phyloP scores from a whole-genome alignment of 306 rosid species.

The Cicer yamashitae region DNA sequence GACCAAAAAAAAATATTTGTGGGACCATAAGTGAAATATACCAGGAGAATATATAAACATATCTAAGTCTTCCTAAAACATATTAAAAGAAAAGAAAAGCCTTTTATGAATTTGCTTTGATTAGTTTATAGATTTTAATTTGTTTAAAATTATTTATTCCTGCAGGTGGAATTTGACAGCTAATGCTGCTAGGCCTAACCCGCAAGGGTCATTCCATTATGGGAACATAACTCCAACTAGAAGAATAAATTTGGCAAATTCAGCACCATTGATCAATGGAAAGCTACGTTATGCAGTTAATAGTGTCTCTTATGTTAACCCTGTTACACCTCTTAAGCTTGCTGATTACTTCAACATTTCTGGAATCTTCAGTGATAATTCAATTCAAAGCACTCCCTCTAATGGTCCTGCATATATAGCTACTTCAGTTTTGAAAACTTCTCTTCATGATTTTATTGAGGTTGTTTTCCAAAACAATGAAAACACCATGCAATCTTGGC shows the following conservation, averaged over 20 bases:
- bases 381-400: constrained; percentile 70
- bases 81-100: not conserved
- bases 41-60: too few relatives aligned
- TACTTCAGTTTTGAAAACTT: constrained; percentile 63
- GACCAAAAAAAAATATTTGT: too few relatives aligned
- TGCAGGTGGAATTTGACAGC: constrained; percentile 97
- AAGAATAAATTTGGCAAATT: constrained; percentile 69
- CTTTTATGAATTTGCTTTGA: not conserved
- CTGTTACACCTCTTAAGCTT: constrained; percentile 94
- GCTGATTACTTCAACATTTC: constrained; percentile 95
- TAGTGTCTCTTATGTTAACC: constrained; percentile 69
- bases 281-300: constrained; percentile 83
- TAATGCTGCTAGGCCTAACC: constrained; percentile 98
- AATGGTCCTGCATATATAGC: constrained; percentile 60
- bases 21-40: too few relatives aligned
- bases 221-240: constrained; percentile 72
- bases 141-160: constrained; percentile 28
- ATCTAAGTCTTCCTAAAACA: not conserved
- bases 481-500: constrained; percentile 80
- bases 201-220: constrained; percentile 97
- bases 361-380: constrained; percentile 64
- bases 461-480: constrained; percentile 88
- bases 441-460: constrained; percentile 87
- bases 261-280: constrained; percentile 82
- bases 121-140: constrained; percentile 26